Percentiles rank a stretch among this genome's conserved stretches.
Evolutionary conservation across 768 basidiomycete genomes (phyloP).

Genomic region (Leccinum subgranulosum): DNA sequence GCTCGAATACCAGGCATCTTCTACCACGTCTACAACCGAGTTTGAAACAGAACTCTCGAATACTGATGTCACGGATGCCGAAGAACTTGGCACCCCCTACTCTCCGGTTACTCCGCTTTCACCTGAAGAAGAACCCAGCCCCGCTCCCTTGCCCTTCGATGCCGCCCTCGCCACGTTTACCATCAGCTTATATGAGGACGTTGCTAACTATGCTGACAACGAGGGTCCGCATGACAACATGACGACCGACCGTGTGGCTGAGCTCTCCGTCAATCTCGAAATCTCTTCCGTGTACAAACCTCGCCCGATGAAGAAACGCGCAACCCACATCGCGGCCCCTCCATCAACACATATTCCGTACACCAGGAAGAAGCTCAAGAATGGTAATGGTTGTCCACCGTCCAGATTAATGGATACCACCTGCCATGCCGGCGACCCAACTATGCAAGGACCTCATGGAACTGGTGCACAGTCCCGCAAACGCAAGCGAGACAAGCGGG

Average conservation of each 20-base stretch:
- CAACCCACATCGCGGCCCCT: conserved; percentile 31
- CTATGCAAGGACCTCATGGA: conserved; percentile 9
- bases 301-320: conserved; percentile 52
- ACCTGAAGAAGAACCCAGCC: neutral
- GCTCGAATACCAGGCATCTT: conserved; percentile 26
- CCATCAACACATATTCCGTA: conserved; percentile 3
- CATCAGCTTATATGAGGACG: conserved; percentile 46
- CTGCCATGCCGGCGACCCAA: neutral
- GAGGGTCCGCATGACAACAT: conserved; percentile 9
- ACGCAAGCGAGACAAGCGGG: conserved; percentile 47
- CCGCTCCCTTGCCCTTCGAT: conserved; percentile 25
- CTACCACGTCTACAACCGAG: conserved; percentile 37
- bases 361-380: conserved; percentile 28
- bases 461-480: conserved; percentile 39
- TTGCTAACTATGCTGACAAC: conserved; percentile 29
- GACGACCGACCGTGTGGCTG: neutral
- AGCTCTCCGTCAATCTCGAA: conserved; percentile 54
- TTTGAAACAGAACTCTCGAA: conserved; percentile 35
- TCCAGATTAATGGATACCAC: conserved; percentile 1
- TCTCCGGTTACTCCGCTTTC: conserved; percentile 9
- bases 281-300: conserved; percentile 75
- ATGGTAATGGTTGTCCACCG: conserved; percentile 23
- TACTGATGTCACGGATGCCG: conserved; percentile 39
- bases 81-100: conserved; percentile 25
- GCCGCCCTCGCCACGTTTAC: conserved; percentile 38